Evolutionary conservation across 2,329 filamentous ascomycete species (phyloP).

Genomic region (Elsinoe necatrix): DNA sequence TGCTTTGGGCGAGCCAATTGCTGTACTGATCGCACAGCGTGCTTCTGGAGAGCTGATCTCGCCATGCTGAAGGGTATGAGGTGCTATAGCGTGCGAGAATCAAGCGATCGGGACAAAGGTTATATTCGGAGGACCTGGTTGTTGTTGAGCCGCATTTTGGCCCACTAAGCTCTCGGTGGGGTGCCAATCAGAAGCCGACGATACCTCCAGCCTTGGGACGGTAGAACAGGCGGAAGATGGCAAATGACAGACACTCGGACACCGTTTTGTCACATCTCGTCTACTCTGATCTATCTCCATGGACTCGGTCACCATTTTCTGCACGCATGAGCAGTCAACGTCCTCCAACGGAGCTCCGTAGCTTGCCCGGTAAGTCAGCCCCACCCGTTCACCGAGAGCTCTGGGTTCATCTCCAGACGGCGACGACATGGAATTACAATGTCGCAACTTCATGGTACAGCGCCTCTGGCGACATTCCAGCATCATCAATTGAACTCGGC

Average conservation of each 20-base stretch:
- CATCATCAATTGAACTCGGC: background rate
- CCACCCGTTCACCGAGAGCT: background rate
- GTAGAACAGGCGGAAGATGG: background rate
- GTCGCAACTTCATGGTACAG: background rate
- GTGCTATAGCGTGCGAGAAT: background rate
- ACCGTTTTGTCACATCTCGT: too few relatives aligned
- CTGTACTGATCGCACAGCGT: slow-evolving; percentile 18
- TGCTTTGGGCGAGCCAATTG: slow-evolving; percentile 18
- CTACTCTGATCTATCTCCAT: too few relatives aligned
- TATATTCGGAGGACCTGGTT: slow-evolving; percentile 9
- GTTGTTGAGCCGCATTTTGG: slow-evolving; percentile 12
- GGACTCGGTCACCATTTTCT: too few relatives aligned
- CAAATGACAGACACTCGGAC: too few relatives aligned
- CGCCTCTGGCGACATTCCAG: background rate
- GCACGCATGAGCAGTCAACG: background rate
- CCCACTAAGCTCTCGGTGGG: slow-evolving; percentile 8
- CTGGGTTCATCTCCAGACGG: background rate
- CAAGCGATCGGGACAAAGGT: background rate
- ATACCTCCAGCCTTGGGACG: slow-evolving; percentile 8
- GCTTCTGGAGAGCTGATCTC: slow-evolving; percentile 5
- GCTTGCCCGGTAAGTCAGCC: background rate
- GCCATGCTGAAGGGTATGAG: background rate
- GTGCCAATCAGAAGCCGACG: slow-evolving; percentile 5
- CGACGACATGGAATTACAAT: background rate
- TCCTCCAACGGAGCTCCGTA: background rate